These are phyloP conservation scores for Tylopilus intermedius DNA, from an alignment of 768 basidiomycete genomes.

Conservation along the genomic window DNA sequence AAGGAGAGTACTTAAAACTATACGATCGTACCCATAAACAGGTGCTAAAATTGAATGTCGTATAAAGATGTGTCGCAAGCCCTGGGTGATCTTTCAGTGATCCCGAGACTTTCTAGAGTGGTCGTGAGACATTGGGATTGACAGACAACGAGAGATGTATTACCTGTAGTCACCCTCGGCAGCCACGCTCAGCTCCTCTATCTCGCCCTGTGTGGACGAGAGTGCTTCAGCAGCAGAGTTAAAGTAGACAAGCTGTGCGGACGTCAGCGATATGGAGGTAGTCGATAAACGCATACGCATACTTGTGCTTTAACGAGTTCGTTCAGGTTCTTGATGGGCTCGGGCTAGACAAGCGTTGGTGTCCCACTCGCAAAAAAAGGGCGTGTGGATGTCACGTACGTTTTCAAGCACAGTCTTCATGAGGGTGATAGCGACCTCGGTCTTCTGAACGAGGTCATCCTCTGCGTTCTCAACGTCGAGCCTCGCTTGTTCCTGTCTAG, in stretches of 20 bases:
- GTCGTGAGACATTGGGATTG: slow-evolving; percentile 2
- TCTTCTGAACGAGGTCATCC: slow-evolving; percentile 96
- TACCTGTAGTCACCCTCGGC: slow-evolving; percentile 95
- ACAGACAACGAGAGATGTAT: background rate
- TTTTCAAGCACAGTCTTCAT: slow-evolving; percentile 99
- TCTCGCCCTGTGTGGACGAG: slow-evolving; percentile 79
- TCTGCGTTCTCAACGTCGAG: slow-evolving; percentile 91
- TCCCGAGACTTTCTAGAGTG: slow-evolving; percentile 75
- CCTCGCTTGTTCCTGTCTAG: slow-evolving; percentile 85
- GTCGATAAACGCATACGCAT: slow-evolving; percentile 8
- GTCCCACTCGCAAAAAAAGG: background rate
- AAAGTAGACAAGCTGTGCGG: slow-evolving; percentile 60
- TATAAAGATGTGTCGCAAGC: background rate
- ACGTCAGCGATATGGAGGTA: slow-evolving; percentile 3
- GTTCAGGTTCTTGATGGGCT: slow-evolving; percentile 91
- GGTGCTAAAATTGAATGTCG: slow-evolving; percentile 1
- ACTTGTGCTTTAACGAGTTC: slow-evolving; percentile 89
- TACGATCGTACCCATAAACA: slow-evolving; percentile 9
- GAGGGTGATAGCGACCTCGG: slow-evolving; percentile 91
- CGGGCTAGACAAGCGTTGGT: slow-evolving; percentile 55
- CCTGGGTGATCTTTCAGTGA: slow-evolving; percentile 48
- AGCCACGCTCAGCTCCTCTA: slow-evolving; percentile 88
- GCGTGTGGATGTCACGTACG: slow-evolving; percentile 43
- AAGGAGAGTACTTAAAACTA: slow-evolving; percentile 8
- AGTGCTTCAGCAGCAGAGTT: slow-evolving; percentile 75